Evolutionary conservation across 2,329 filamentous ascomycete genomes (phyloP).

Genomic region (Metarhizium robertsii): DNA sequence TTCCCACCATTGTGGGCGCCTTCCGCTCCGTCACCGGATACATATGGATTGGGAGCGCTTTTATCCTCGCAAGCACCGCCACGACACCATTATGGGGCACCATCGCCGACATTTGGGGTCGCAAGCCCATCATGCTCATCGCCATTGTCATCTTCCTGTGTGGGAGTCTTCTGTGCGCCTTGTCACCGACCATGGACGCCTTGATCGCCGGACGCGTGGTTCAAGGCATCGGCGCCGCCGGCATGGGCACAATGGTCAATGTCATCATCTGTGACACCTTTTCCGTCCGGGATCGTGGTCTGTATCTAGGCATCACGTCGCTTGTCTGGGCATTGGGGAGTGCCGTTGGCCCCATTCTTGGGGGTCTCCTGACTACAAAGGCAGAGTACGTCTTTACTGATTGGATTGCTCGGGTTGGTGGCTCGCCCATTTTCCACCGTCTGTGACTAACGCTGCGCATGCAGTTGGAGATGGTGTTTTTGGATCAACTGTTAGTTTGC

Average conservation of each 20-base stretch:
- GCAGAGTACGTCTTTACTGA: too few species aligned
- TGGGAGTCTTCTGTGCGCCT: constrained; percentile 39
- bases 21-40: constrained; percentile 58
- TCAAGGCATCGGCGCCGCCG: constrained; percentile 43
- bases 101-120: constrained; percentile 48
- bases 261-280: constrained; percentile 46
- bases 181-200: constrained; percentile 34
- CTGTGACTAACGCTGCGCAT: too few species aligned
- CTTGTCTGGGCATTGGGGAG: constrained; percentile 59
- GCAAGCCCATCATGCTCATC: constrained; percentile 41
- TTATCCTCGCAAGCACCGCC: constrained; percentile 60
- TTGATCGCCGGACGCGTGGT: constrained; percentile 30
- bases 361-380: constrained; percentile 31
- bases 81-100: constrained; percentile 63
- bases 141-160: constrained; percentile 41
- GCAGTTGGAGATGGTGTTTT: neutral
- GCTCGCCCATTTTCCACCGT: too few species aligned
- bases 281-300: constrained; percentile 16
- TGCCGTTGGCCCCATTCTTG: constrained; percentile 53
- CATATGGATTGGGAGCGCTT: constrained; percentile 69
- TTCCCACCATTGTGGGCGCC: constrained; percentile 43
- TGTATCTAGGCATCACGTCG: constrained; percentile 55
- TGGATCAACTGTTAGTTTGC: neutral
- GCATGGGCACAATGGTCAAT: constrained; percentile 24
- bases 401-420: too few species aligned